phyloP scores from a whole-genome alignment of 2,329 filamentous ascomycete genomes.

The Elsinoe australis region DNA sequence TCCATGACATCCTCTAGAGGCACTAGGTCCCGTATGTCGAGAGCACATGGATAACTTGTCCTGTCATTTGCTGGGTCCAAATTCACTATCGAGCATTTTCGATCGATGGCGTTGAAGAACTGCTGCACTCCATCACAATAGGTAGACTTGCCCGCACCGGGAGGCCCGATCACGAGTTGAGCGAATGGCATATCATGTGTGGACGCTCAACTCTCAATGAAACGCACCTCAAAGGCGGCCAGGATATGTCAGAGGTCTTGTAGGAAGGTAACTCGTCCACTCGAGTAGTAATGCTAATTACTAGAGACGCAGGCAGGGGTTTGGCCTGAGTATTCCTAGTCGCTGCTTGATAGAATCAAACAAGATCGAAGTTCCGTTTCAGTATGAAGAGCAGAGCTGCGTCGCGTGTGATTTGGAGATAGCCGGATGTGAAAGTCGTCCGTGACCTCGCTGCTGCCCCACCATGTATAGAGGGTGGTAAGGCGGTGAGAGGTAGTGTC shows the following conservation, averaged over 20 bases:
- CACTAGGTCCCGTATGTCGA: conserved; percentile 83
- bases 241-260: too few species aligned
- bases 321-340: too few species aligned
- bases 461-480: conserved; percentile 3
- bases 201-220: too few species aligned
- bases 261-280: too few species aligned
- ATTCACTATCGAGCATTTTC: conserved; percentile 91
- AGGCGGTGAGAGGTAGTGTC: conserved; percentile 6
- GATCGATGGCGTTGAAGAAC: conserved; percentile 90
- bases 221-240: too few species aligned
- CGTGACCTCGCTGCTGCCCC: not conserved
- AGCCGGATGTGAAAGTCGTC: not conserved
- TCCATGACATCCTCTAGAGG: conserved; percentile 94
- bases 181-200: conserved; percentile 22
- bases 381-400: too few species aligned
- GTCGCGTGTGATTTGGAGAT: too few species aligned
- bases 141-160: conserved; percentile 91
- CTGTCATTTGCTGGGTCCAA: conserved; percentile 95
- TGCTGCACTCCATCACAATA: conserved; percentile 99
- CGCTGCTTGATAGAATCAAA: too few species aligned
- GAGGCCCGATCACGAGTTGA: conserved; percentile 55
- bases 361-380: too few species aligned
- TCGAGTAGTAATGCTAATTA: too few species aligned
- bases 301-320: too few species aligned
- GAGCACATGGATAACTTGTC: conserved; percentile 76